Evolutionary conservation across 2,329 filamentous ascomycete genomes (phyloP).

Genomic region (Botrytis deweyae): DNA sequence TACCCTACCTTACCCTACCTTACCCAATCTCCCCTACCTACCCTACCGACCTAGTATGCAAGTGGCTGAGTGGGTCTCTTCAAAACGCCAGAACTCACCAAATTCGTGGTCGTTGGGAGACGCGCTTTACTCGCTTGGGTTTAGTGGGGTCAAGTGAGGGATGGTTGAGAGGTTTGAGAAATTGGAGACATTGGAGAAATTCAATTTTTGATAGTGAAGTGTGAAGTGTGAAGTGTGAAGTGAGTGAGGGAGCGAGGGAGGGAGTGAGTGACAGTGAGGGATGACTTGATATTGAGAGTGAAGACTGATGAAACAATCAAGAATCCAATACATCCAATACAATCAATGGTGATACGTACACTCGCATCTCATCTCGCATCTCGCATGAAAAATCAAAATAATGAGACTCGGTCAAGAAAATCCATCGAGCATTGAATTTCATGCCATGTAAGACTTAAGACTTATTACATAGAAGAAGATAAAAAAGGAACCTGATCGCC

Average conservation of each 20-base stretch:
- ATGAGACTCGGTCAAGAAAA: not conserved
- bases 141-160: not conserved
- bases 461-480: not conserved
- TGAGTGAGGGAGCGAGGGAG: no score
- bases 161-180: not conserved
- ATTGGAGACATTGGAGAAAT: not conserved
- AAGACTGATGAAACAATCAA: not conserved
- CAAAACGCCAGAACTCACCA: not conserved
- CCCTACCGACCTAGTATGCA: not conserved
- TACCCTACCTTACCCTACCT: not conserved
- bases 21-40: no score
- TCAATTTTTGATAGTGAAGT: not conserved
- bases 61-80: not conserved
- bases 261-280: no score
- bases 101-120: slow-evolving; percentile 16
- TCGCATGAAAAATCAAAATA: not conserved
- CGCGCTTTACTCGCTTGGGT: slow-evolving; percentile 6
- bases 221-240: not conserved
- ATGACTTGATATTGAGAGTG: not conserved
- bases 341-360: not conserved
- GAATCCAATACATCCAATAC: not conserved
- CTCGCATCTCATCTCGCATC: not conserved
- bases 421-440: not conserved
- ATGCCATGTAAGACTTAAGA: not conserved
- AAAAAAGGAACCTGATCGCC: not conserved